A percentile compares a stretch with the other conserved stretches of the same genome.
phyloP scores from a whole-genome alignment of 2,329 filamentous ascomycete genomes.

The Nemania sp. region DNA sequence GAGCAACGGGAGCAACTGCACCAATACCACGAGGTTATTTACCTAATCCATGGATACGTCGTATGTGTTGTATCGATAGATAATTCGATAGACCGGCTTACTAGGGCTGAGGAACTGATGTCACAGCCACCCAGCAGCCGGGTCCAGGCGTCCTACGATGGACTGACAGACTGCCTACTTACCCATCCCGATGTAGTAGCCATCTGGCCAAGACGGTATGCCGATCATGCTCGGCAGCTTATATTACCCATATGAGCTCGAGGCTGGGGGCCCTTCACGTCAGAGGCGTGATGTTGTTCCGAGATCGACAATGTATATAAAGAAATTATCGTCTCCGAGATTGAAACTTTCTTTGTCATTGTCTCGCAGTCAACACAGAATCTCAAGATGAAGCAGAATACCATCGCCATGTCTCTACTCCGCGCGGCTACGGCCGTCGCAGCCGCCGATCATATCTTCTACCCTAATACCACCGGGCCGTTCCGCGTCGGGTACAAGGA shows the following conservation, averaged over 20 bases:
- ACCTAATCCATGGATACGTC: neutral
- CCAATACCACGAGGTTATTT: neutral
- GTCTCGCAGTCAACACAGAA: neutral
- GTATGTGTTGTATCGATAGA: neutral
- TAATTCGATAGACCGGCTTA: neutral
- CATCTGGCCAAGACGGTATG: neutral
- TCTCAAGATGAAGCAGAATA: constrained; percentile 21
- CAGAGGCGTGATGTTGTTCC: neutral
- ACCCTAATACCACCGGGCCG: constrained; percentile 18
- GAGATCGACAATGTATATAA: constrained; percentile 14
- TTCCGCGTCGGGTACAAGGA: constrained; percentile 19
- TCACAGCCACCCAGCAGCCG: neutral
- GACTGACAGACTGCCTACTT: too few relatives aligned
- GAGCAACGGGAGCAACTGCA: neutral
- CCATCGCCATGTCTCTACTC: constrained; percentile 8
- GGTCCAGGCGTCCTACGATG: neutral
- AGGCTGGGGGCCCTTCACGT: neutral
- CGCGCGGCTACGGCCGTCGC: constrained; percentile 17
- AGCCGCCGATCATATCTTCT: constrained; percentile 8
- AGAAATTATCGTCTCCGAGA: neutral
- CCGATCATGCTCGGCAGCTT: neutral
- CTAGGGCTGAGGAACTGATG: neutral
- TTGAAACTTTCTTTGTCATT: neutral
- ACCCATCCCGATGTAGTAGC: neutral
- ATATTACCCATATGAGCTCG: neutral